phyloP scores from a whole-genome alignment of 257 asterid species.

The Nicotiana paniculata region DNA sequence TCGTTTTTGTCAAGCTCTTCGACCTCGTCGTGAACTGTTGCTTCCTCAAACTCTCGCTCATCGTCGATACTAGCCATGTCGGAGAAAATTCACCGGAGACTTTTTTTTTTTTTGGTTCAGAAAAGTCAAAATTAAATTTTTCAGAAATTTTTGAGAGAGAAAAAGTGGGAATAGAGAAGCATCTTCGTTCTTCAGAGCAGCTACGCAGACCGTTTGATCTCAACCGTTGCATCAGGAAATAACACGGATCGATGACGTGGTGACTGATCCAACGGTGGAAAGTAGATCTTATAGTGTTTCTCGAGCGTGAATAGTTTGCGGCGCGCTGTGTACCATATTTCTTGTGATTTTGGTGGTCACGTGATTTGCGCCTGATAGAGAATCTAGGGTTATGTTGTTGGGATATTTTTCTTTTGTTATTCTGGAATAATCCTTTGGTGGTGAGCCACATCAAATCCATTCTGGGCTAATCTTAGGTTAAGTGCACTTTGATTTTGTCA shows the following conservation, averaged over 20 bases:
- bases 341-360: slow-evolving; percentile 23
- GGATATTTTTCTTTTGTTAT: not conserved
- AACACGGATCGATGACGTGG: slow-evolving; percentile 52
- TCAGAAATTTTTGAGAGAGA: slow-evolving; percentile 12
- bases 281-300: not conserved
- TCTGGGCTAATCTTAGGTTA: too few relatives aligned
- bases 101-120: not conserved
- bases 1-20: slow-evolving; percentile 37
- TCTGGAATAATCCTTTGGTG: not conserved
- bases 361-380: slow-evolving; percentile 44
- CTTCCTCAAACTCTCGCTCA: slow-evolving; percentile 31
- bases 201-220: slow-evolving; percentile 30
- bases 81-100: not conserved
- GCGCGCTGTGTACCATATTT: slow-evolving; percentile 22
- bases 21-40: slow-evolving; percentile 25
- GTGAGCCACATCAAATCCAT: too few relatives aligned
- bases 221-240: slow-evolving; percentile 30
- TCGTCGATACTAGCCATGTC: slow-evolving; percentile 53
- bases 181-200: slow-evolving; percentile 21
- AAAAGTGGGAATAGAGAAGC: slow-evolving; percentile 25
- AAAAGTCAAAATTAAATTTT: not conserved
- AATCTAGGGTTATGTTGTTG: slow-evolving; percentile 41
- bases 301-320: slow-evolving; percentile 28
- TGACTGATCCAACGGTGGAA: slow-evolving; percentile 22
- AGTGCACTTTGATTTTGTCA: too few relatives aligned